Evolutionary conservation across 108 stramenopile species (phyloP).

Genomic region (Mayamaea pseudoterrestris): DNA sequence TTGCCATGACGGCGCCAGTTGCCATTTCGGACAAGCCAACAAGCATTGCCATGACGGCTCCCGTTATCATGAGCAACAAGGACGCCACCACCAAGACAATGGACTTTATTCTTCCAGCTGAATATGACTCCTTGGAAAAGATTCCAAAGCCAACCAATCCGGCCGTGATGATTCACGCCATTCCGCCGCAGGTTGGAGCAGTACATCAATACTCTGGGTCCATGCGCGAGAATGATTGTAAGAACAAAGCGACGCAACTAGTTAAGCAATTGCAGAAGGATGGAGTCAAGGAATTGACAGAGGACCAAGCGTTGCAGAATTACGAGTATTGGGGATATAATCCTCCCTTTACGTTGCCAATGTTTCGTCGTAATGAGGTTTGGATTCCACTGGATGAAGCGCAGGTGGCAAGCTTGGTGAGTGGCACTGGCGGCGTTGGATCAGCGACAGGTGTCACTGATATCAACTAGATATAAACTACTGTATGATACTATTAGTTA

Average conservation of each 20-base stretch:
- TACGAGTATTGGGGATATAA: slow-evolving; percentile 81
- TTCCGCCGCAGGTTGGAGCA: slow-evolving; percentile 53
- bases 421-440: too few species aligned
- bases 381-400: slow-evolving; percentile 58
- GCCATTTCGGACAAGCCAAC: slow-evolving; percentile 22
- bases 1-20: slow-evolving; percentile 82
- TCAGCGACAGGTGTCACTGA: too few species aligned
- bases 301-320: slow-evolving; percentile 31
- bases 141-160: slow-evolving; percentile 79
- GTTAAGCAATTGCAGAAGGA: slow-evolving; percentile 41
- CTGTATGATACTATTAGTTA: too few species aligned
- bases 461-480: too few species aligned
- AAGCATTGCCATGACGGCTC: slow-evolving; percentile 68
- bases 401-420: slow-evolving; percentile 22
- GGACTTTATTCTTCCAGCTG: slow-evolving; percentile 75
- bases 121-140: slow-evolving; percentile 55
- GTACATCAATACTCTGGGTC: slow-evolving; percentile 64
- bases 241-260: slow-evolving; percentile 26
- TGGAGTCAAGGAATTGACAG: slow-evolving; percentile 32
- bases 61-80: slow-evolving; percentile 60
- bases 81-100: too few species aligned
- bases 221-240: slow-evolving; percentile 15
- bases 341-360: slow-evolving; percentile 78
- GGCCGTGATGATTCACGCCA: slow-evolving; percentile 36
- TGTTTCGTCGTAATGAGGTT: slow-evolving; percentile 76